Evolutionary conservation across 2,329 filamentous ascomycete species (phyloP).

Genomic region (Penicillium sclerotiorum): DNA sequence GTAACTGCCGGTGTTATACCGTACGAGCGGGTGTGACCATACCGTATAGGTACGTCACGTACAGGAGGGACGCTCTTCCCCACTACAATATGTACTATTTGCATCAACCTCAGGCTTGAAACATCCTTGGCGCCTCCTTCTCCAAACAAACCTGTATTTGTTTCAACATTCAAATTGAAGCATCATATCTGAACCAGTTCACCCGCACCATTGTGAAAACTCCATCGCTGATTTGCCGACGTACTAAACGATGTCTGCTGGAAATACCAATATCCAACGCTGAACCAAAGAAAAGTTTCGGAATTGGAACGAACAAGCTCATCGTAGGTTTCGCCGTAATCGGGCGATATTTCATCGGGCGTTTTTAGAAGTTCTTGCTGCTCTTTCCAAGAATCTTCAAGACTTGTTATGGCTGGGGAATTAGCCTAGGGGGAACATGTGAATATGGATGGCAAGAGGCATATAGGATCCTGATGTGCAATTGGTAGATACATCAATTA

Average conservation of each 20-base stretch:
- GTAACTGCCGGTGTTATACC: too few relatives aligned
- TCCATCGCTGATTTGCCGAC: constrained; percentile 6
- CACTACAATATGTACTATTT: too few relatives aligned
- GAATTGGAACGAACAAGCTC: constrained; percentile 6
- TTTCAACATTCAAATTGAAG: background rate
- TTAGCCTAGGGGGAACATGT: too few relatives aligned
- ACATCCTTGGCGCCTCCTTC: too few relatives aligned
- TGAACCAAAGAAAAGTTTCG: constrained; percentile 7
- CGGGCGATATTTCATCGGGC: background rate
- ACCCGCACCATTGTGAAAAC: constrained; percentile 4
- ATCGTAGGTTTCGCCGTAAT: constrained; percentile 2
- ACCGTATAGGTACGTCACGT: too few relatives aligned
- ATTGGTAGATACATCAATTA: too few relatives aligned
- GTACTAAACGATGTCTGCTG: constrained; percentile 7
- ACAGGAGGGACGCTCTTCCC: too few relatives aligned
- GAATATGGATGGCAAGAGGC: too few relatives aligned
- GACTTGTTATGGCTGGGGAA: too few relatives aligned
- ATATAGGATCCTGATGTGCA: too few relatives aligned
- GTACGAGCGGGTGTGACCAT: too few relatives aligned
- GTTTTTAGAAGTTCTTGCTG: background rate
- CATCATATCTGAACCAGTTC: background rate
- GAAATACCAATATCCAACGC: constrained; percentile 10
- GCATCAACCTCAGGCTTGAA: too few relatives aligned
- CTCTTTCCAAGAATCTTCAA: constrained; percentile 4
- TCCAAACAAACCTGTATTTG: background rate